Base-by-base conservation (phyloP, 1,284 basidiomycete genomes). In the Irpex lacteus region DNA sequence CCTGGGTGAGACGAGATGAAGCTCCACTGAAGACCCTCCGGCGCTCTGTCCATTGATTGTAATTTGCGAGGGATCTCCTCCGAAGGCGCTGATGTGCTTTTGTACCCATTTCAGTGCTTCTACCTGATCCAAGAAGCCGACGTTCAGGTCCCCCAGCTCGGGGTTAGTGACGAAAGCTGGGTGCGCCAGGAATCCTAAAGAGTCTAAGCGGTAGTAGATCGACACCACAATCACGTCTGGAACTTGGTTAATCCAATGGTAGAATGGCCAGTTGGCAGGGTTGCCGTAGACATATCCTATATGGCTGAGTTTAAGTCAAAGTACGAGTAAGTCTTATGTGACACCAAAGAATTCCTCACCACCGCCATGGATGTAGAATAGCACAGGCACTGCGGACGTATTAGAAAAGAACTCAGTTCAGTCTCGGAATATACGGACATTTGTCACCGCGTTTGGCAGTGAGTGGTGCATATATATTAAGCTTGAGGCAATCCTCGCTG, bases 341-440 rank as follows among this genome's bases (percentile, higher is more conserved):
- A 44, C 3, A 5, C 21, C 50, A 58, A 61, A 37, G 4, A 52
- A 19, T 26, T 26, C 63, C 69, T 60, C 59, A 82, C 83, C 84
- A 72, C 89, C 87, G 11, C 88, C 88, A 67, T 90, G 87, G 40
- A 88, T 86, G 70, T 88, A 90, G 3, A 87, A 82, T 34, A 91
- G 74, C 2, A 90, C 88, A 0, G 87, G 88, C 15, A 87, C 83
- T 85, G 26, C 9, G 9, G 26, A 34, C 52, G 44, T 47, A 37
- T 7, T 36, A 8, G 38, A 59, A 32, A 61, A 18, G n/a, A 11
- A 50, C 11, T 49, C 13, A 8, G 54, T 26, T 19, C 15, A 56
- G 54, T 11, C 6, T 15, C 21, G 21, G 54, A 13, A 3, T 11
- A 34, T 9, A 34, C 74, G 66, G 50, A 76, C 76, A 63, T 15